Percentiles rank a stretch among this genome's conserved stretches.
Evolutionary conservation across 768 basidiomycete species (phyloP).

Genomic region (Dacryopinax primogenitus): DNA sequence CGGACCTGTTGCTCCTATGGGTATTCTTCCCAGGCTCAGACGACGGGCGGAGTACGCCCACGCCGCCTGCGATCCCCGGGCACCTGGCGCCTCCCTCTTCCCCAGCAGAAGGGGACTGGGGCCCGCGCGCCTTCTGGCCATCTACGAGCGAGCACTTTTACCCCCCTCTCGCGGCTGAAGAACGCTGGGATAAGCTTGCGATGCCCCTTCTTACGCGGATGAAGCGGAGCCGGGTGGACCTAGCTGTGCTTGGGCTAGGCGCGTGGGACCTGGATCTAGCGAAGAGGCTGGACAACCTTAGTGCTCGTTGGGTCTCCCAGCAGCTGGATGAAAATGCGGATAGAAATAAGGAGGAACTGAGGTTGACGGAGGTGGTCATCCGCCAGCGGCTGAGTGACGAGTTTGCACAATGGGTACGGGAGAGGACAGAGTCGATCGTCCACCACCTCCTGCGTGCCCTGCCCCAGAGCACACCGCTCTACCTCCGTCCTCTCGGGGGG

Average conservation of each 20-base stretch:
- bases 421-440: background rate
- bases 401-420: slow-evolving; percentile 3
- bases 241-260: slow-evolving; percentile 14
- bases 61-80: background rate
- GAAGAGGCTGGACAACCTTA: slow-evolving; percentile 13
- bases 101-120: background rate
- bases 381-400: slow-evolving; percentile 7
- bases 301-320: background rate
- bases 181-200: slow-evolving; percentile 8
- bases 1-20: slow-evolving; percentile 12
- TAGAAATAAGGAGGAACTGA: background rate
- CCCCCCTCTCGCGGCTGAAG: slow-evolving; percentile 13
- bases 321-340: background rate
- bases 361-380: background rate
- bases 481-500: slow-evolving; percentile 11
- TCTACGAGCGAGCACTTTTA: slow-evolving; percentile 13
- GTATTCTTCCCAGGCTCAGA: slow-evolving; percentile 13
- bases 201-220: slow-evolving; percentile 9
- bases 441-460: background rate
- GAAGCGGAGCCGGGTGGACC: slow-evolving; percentile 10
- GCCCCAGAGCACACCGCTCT: background rate
- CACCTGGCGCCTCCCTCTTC: background rate
- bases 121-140: background rate
- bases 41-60: slow-evolving; percentile 11
- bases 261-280: slow-evolving; percentile 16